Evolutionary conservation across 352 stramenopile species (phyloP), one percentile per base, ranked within the genome.

Genomic region (Proteromonas lacertae): DNA sequence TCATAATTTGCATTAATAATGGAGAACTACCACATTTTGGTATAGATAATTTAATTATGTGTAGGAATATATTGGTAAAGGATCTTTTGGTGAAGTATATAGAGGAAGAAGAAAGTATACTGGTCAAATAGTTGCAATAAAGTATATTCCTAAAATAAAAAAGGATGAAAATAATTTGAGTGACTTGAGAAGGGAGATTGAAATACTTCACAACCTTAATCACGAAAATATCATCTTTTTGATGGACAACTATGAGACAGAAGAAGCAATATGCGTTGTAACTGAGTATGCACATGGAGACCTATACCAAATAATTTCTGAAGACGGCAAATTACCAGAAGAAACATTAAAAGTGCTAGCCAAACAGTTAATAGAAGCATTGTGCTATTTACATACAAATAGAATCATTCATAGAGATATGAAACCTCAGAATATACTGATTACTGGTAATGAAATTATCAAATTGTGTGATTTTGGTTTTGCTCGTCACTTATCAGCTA

Each of bases 381-480:
- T 91, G n/a, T 55, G 82, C 32, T 76, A 90, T 25, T 50, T 92
- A 14, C 77, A 92, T 55, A 65, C 57, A 13, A 77, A 89, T 37
- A 56, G 70, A 20, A 84, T 92, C 29, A 89, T 92, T 46, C 75
- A 92, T 48, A 66, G 75, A n/a, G 53, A 62, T 41, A 62, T 64
- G 51, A 62, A 62, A 41, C 55, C 48, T 19, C 44, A 55, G 42
- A 35, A 37, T 25, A 25, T 42, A 3, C 25, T 42, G 12, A 74
- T 90, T 33, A 67, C 68, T 17, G 67, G 65, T 17, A 68, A 71
- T 52, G 74, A 50, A 57, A 76, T 22, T 41, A 74, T 91, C 45
- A 91, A 91, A 44, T 47, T 90, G 17, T 80, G 64, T 32, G 75
- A 91, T 47, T 91, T 91, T 60, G 75, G 75, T 19, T 91, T 91